Evolutionary conservation across 2,329 filamentous ascomycete genomes (phyloP).

Genomic region (Simplicillium sp.): DNA sequence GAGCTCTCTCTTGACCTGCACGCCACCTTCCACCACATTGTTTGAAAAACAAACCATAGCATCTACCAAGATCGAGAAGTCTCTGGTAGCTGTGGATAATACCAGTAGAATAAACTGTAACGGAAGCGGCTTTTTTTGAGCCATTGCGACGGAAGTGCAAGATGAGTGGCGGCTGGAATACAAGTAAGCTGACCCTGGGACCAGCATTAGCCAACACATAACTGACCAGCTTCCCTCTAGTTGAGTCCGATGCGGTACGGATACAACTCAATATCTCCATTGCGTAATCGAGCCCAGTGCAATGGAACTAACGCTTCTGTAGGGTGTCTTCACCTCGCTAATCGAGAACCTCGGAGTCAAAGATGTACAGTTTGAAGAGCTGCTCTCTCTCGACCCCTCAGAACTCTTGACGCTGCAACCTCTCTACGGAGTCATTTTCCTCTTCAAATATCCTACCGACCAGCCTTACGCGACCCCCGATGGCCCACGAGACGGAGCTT

Average conservation of each 20-base stretch:
- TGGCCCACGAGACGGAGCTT: slow-evolving; percentile 70
- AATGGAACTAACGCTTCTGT: slow-evolving; percentile 6
- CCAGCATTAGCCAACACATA: background rate
- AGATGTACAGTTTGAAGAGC: slow-evolving; percentile 93
- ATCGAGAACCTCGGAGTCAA: slow-evolving; percentile 86
- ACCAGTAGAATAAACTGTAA: too few species aligned
- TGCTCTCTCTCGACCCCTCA: slow-evolving; percentile 77
- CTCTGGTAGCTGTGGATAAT: too few species aligned
- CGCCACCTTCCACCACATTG: background rate
- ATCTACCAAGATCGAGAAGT: too few species aligned
- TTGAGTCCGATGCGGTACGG: slow-evolving; percentile 89
- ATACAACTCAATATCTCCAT: background rate
- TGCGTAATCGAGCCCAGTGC: too few species aligned
- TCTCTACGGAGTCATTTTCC: slow-evolving; percentile 93
- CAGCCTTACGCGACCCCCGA: slow-evolving; percentile 48
- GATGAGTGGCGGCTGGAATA: slow-evolving; percentile 89
- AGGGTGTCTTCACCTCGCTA: slow-evolving; percentile 95
- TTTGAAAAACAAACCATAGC: too few species aligned
- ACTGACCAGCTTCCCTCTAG: slow-evolving; percentile 24
- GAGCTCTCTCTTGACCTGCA: background rate
- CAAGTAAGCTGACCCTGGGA: slow-evolving; percentile 43
- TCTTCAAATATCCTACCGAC: slow-evolving; percentile 87
- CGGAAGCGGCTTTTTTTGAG: too few species aligned
- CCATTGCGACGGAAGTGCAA: too few species aligned
- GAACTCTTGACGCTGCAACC: slow-evolving; percentile 62